Conservation (phyloP, 1,284 basidiomycete genomes). For the Leucoagaricus sp. region DNA sequence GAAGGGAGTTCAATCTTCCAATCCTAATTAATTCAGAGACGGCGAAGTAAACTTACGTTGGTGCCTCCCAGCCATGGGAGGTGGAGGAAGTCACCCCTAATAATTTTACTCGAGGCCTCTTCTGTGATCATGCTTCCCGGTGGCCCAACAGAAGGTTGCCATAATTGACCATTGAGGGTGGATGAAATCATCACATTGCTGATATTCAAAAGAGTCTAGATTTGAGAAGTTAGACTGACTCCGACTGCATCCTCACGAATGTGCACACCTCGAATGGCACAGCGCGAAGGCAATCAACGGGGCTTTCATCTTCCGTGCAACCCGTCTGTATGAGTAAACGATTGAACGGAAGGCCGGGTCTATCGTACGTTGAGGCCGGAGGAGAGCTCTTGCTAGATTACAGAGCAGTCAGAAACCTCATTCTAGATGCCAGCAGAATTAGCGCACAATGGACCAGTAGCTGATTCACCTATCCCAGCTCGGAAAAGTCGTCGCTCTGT, state of each 20-base stretch:
- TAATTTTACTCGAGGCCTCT: conserved; percentile 48
- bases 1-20: neutral
- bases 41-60: conserved; percentile 38
- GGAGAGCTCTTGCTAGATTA: conserved; percentile 55
- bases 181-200: conserved; percentile 47
- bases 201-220: conserved; percentile 45
- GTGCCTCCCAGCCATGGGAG: conserved; percentile 58
- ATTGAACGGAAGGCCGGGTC: conserved; percentile 53
- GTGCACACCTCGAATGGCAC: conserved; percentile 47
- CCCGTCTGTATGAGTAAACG: conserved; percentile 47
- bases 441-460: conserved; percentile 56
- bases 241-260: neutral
- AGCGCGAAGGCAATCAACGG: conserved; percentile 48
- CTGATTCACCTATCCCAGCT: conserved; percentile 54
- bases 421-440: neutral
- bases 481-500: conserved; percentile 44
- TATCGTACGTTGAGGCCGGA: conserved; percentile 51
- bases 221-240: neutral
- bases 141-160: conserved; percentile 59
- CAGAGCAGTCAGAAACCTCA: neutral
- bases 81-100: conserved; percentile 51
- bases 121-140: conserved; percentile 50
- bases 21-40: neutral
- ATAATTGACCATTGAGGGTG: conserved; percentile 54
- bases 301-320: conserved; percentile 42